These are phyloP conservation scores for Pontederia crassipes DNA, from an alignment of 176 grass and related monocot genomes.

Conservation along the genomic window DNA sequence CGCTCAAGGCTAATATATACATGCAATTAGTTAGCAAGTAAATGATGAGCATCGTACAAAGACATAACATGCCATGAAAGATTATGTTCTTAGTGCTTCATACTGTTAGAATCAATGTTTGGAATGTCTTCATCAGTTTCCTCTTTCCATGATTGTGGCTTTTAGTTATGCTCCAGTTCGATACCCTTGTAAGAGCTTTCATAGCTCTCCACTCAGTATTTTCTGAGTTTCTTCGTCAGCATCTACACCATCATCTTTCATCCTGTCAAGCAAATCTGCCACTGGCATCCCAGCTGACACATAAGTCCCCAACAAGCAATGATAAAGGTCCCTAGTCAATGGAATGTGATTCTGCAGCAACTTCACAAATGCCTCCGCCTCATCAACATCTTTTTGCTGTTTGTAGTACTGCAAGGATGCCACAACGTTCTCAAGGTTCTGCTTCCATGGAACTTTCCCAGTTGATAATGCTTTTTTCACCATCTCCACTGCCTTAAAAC, in stretches of 20 bases:
- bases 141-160: not conserved
- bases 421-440: slow-evolving; percentile 25
- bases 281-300: slow-evolving; percentile 15
- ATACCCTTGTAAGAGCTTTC: not conserved
- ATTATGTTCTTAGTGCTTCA: too few species aligned
- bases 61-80: too few species aligned
- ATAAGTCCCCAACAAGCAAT: slow-evolving; percentile 40
- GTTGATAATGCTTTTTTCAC: slow-evolving; percentile 34
- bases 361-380: slow-evolving; percentile 37
- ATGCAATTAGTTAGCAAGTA: too few species aligned
- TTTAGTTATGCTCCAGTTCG: too few species aligned
- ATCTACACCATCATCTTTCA: slow-evolving; percentile 44
- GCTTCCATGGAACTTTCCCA: slow-evolving; percentile 25
- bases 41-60: too few species aligned
- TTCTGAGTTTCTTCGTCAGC: slow-evolving; percentile 34
- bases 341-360: slow-evolving; percentile 23
- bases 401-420: slow-evolving; percentile 31
- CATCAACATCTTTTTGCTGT: slow-evolving; percentile 46
- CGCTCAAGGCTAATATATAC: too few species aligned
- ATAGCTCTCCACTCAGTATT: slow-evolving; percentile 25
- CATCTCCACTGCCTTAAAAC: slow-evolving; percentile 38
- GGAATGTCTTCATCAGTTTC: not conserved
- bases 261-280: slow-evolving; percentile 34
- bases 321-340: slow-evolving; percentile 42
- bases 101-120: too few species aligned